Base-by-base conservation (phyloP, 208 protist genomes). In the Kentomonas sorsogonicus region DNA sequence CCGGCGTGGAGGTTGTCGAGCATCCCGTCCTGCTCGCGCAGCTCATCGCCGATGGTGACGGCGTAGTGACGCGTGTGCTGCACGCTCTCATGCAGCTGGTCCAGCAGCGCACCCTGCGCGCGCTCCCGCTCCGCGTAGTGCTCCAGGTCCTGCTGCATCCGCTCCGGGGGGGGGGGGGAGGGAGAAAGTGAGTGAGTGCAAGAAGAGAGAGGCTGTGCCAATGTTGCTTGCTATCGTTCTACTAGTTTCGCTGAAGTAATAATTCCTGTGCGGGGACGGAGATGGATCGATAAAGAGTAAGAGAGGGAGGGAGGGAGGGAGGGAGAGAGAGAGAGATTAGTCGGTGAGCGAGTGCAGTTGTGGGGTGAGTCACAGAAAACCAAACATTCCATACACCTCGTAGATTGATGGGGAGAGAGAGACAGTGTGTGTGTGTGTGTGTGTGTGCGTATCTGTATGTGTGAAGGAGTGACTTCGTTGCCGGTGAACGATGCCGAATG, bases 31-130 rank as follows among this genome's bases (percentile, higher is more conserved):
- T 94, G 86, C 41, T 91, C 75, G 11, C 50, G 51, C 1, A 94
- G 58, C 29, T 88, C 78, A 39, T 79, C 70, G 34, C 83, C 83
- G 59, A 94, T 94, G 34, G 74, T 59, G 9, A 91, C 44, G 1
- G 86, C 86, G 61, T 85, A 86, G 55, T 90, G 75, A 0, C 79
- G 69, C 50, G 86, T 94, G 59, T 89, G 84, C 74, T 89, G 76
- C 20, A 94, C 83, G 34, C 77, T 87, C 53, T 77, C 72, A 53
- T 94, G 86, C 27, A 94, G 70, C 63, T 94, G 75, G 60, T 89
- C 83, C 20, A 94, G 74, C 30, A 94, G 77, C 16, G 78, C 68
- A 55, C 86, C 81, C 60, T 94, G 83, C 50, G 79, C 75, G 29
- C 68, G 59, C 44, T 72, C 36, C 22, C 80, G 62, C 3, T 48